Conservation (phyloP, 768 basidiomycete species). For the Porphyrellus cyaneotinctus region DNA sequence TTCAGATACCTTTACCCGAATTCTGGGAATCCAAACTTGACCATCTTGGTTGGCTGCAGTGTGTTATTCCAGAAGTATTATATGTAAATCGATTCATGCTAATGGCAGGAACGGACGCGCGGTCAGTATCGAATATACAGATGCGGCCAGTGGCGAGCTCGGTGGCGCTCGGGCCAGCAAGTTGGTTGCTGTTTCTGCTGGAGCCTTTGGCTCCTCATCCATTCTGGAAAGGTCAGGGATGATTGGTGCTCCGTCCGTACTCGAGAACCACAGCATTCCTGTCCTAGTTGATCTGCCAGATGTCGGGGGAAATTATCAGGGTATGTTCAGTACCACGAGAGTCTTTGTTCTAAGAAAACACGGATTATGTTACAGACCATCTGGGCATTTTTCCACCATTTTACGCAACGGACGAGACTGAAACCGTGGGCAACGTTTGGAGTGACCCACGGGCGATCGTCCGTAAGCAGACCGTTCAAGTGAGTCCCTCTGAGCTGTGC, state of each 20-base stretch:
- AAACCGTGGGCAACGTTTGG: constrained; percentile 48
- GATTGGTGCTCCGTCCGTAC: not conserved
- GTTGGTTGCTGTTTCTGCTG: constrained; percentile 3
- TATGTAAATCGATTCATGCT: not conserved
- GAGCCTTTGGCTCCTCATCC: constrained; percentile 1
- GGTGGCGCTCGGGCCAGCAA: not conserved
- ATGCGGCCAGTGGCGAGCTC: not conserved
- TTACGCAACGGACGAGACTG: constrained; percentile 39
- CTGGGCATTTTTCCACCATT: constrained; percentile 27
- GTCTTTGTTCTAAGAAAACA: not conserved
- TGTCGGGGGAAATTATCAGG: constrained; percentile 5
- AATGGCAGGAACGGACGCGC: not conserved
- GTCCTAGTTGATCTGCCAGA: constrained; percentile 1
- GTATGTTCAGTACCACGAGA: not conserved
- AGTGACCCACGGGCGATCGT: constrained; percentile 35
- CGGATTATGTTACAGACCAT: constrained; percentile 25
- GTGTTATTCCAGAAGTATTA: not conserved
- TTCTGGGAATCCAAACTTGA: too few species aligned
- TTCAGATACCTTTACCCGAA: not conserved
- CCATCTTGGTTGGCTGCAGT: too few species aligned
- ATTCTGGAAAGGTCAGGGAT: constrained; percentile 11
- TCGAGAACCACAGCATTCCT: not conserved
- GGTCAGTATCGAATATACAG: not conserved
- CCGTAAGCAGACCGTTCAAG: constrained; percentile 29
- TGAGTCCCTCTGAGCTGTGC: constrained; percentile 1